Base-by-base conservation (phyloP, 768 basidiomycete genomes). In the Lentinus tigrinus region DNA sequence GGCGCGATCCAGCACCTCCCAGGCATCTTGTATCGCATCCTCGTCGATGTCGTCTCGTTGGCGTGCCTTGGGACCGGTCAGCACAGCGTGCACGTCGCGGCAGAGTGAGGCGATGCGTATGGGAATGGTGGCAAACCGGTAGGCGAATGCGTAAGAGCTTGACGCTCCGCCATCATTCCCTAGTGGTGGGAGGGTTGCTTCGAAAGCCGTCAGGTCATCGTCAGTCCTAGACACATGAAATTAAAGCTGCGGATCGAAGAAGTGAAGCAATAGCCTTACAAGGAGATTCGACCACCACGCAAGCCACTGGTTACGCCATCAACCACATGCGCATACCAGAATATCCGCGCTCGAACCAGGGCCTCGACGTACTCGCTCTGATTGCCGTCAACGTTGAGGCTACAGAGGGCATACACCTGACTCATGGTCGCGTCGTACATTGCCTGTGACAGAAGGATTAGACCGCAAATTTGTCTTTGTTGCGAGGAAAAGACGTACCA, bases 251-350 rank as follows among this genome's bases (percentile, higher is more conserved):
- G 11, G 27, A 47, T 24, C 31, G 21, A 6, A 52, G 39, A 14
- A 42, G 39, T 39, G 43, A 36, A 48, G 31, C 51, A 44, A 21
- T n/a, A 23, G 58, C 62, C 91, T 65, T 74, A 93, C 92, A 96
- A 73, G 46, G 88, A 76, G 47, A 96, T 78, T 38, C 92, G 87
- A 2, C 92, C 88, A n/a, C 95, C 95, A 49, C 86, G 81, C 57
- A 95, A 78, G 21, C 88, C 95, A 9, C 84, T 89, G 1, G 85
- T 84, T 21, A 95, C 81, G 27, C 92, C 91, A 72, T 96, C 95
- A 58, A 91, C 87, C 24, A 89, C 83, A 61, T 93, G 84, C 7
- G 89, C 85, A 65, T 94, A 96, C 91, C 93, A 96, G 70, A 93
- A 95, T 31, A 95, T 79, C 28, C 94, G 80, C 3, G 91, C 86